Conservation (phyloP, 441 rosid species). For the Cnidoscolus chayamansa region DNA sequence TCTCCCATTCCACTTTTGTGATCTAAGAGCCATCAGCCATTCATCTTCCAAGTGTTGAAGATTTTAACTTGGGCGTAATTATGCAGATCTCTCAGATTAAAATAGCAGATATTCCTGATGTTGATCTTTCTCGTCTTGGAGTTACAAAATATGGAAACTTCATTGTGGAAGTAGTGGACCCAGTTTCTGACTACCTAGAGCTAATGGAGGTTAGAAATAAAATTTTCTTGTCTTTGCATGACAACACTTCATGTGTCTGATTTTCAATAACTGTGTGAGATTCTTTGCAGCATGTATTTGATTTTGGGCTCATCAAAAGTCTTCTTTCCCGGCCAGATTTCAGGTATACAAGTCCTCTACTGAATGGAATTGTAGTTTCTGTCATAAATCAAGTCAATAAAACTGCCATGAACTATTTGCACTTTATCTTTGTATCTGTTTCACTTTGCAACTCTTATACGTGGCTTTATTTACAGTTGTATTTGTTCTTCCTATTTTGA, state of each 20-base stretch:
- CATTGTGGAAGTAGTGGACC: conserved; percentile 81
- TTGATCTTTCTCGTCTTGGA: conserved; percentile 70
- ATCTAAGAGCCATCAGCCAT: not conserved
- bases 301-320: conserved; percentile 73
- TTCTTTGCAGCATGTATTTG: conserved; percentile 75
- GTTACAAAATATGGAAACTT: conserved; percentile 63
- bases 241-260: conserved; percentile 16
- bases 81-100: conserved; percentile 82
- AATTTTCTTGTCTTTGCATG: conserved; percentile 15
- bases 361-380: not conserved
- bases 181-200: conserved; percentile 89
- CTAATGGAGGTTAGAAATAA: conserved; percentile 73
- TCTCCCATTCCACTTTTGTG: not conserved
- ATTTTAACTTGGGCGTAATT: no score
- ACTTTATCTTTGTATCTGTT: not conserved
- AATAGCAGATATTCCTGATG: conserved; percentile 80
- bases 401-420: not conserved
- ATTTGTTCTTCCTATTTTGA: not conserved
- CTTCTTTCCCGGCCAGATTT: conserved; percentile 74
- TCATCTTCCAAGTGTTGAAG: not conserved
- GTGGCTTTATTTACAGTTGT: not conserved
- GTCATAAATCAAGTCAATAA: no score
- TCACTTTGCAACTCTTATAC: not conserved
- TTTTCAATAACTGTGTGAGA: conserved; percentile 22
- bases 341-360: conserved; percentile 46